A percentile compares a stretch with the other conserved stretches of the same genome.
Conservation (phyloP, 1,284 basidiomycete species). For the Ceratobasidium sp. region DNA sequence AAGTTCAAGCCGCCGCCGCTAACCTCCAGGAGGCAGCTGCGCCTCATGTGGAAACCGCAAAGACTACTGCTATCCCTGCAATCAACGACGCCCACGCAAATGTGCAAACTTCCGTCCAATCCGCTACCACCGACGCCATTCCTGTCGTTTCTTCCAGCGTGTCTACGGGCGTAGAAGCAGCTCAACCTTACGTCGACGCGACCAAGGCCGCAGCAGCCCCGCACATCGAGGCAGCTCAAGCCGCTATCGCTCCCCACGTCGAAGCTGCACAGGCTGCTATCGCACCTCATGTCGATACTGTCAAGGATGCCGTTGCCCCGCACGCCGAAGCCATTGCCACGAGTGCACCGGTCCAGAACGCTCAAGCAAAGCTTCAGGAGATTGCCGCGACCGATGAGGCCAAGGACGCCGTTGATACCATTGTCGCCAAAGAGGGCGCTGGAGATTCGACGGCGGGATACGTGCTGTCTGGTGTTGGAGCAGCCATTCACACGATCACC, state of each 20-base stretch:
- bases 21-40: slow-evolving; percentile 28
- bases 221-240: slow-evolving; percentile 33
- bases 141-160: slow-evolving; percentile 37
- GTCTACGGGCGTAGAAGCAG: slow-evolving; percentile 8
- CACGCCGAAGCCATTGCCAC: slow-evolving; percentile 30
- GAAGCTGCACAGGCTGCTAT: slow-evolving; percentile 44
- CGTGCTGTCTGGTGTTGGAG: slow-evolving; percentile 45
- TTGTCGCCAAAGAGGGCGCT: slow-evolving; percentile 39
- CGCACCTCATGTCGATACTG: slow-evolving; percentile 29
- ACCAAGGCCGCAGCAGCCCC: slow-evolving; percentile 25
- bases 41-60: slow-evolving; percentile 31
- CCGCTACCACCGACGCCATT: slow-evolving; percentile 27
- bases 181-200: slow-evolving; percentile 25
- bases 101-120: slow-evolving; percentile 9
- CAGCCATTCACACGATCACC: slow-evolving; percentile 45
- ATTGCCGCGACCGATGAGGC: slow-evolving; percentile 20
- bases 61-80: slow-evolving; percentile 32
- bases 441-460: slow-evolving; percentile 28
- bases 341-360: slow-evolving; percentile 38
- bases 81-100: slow-evolving; percentile 36
- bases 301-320: slow-evolving; percentile 16
- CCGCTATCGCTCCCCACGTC: slow-evolving; percentile 33
- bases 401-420: slow-evolving; percentile 23
- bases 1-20: slow-evolving; percentile 14
- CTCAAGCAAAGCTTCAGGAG: slow-evolving; percentile 25